These are phyloP conservation scores for Penicillium arizonense DNA, from an alignment of 495 filamentous ascomycete genomes.

Conservation along the genomic window DNA sequence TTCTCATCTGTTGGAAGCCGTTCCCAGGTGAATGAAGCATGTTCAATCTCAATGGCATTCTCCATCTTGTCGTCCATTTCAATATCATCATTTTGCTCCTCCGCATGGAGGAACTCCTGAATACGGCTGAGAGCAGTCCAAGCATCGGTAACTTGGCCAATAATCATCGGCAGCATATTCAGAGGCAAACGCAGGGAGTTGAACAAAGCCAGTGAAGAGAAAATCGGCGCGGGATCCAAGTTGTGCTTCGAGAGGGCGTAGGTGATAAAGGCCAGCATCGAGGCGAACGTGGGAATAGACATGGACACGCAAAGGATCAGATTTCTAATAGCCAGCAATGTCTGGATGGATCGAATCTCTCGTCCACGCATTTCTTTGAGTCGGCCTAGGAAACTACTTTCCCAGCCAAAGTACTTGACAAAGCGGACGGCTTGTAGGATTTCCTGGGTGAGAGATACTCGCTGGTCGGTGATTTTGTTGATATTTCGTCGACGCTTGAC, in stretches of 20 bases:
- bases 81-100: constrained; percentile 78
- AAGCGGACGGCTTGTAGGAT: constrained; percentile 88
- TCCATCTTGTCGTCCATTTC: constrained; percentile 57
- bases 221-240: constrained; percentile 74
- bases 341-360: constrained; percentile 77
- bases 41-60: constrained; percentile 67
- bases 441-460: constrained; percentile 89
- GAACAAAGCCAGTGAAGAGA: constrained; percentile 91
- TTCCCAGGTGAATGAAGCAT: constrained; percentile 94
- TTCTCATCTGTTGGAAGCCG: constrained; percentile 66
- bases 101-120: constrained; percentile 80
- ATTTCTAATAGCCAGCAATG: constrained; percentile 77
- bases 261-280: constrained; percentile 93
- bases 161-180: constrained; percentile 82
- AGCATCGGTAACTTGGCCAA: constrained; percentile 86
- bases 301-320: constrained; percentile 76
- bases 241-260: constrained; percentile 73
- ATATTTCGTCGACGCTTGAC: constrained; percentile 70
- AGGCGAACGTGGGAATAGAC: constrained; percentile 85
- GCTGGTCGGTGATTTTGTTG: constrained; percentile 89
- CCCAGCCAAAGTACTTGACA: constrained; percentile 97
- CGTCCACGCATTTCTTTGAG: constrained; percentile 66
- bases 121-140: constrained; percentile 80
- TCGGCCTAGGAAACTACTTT: constrained; percentile 77
- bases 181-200: constrained; percentile 87